Base-by-base conservation (phyloP, 2,329 filamentous ascomycete species). In the Neodidymelliopsis sp. region DNA sequence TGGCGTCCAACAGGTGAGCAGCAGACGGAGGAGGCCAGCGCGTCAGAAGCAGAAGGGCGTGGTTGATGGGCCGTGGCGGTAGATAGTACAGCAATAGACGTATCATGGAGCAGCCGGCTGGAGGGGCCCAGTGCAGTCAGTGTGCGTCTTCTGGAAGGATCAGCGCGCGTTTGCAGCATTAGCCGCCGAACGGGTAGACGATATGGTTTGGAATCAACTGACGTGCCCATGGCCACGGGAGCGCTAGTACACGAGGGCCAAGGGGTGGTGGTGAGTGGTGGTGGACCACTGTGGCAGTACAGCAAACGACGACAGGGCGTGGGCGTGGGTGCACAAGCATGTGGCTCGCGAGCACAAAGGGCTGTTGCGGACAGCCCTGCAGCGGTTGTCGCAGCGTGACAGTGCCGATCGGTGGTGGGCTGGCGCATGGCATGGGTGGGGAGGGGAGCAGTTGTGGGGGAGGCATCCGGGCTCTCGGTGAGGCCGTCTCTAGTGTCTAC, bases 131-230 rank as follows among this genome's bases (percentile, higher is more conserved):
- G 38, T 15, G 33, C n/a, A 24, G 10, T 24, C n/a, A 24, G 10
- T 24, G 22, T 12, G 46, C 28, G 24, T 6, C 39, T 49, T 49
- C 47, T 44, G 40, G 47, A 49, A 49, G 47, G 47, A 45, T 50
- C 47, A 45, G 47, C 47, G 40, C 12, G 46, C 34, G 47, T 50
- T 50, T 36, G 47, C 47, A 50, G 47, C 47, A 27, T 35, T 50
- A 50, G 47, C 34, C 35, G 47, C 47, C 47, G 47, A n/a, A 34
- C 29, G 24, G 40, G 11, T 40, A 40, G 19, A 20, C 29, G 47
- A 45, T 31, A 28, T 40, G 40, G 40, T 40, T 50, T 39, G 35
- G 29, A 49, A 28, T 39, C 45, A 19, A 38, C 15, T 18, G 39
- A 43, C 38, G 38, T 33, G 46, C 42, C 35, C 36, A 23, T 16